These are phyloP conservation scores for Ambrosiella xylebori DNA, from an alignment of 2,329 filamentous ascomycete genomes.

Conservation along the genomic window DNA sequence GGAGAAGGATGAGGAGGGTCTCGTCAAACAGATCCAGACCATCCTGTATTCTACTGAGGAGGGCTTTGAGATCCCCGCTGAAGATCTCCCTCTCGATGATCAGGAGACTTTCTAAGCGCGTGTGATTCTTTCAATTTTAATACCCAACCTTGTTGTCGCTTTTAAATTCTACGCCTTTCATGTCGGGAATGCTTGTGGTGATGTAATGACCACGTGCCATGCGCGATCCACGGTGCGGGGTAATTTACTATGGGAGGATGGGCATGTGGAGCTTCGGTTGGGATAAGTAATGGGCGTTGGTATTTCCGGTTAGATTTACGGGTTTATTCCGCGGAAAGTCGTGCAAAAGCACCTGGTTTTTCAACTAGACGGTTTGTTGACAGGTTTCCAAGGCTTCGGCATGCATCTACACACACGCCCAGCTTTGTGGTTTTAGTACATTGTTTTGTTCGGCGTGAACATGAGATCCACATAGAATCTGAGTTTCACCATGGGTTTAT, in stretches of 20 bases:
- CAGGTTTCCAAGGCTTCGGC: not conserved
- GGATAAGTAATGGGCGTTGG: not conserved
- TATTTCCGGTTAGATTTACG: constrained; percentile 2
- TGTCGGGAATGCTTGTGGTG: not conserved
- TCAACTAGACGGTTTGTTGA: not conserved
- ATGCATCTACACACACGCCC: not conserved
- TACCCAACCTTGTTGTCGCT: constrained; percentile 1
- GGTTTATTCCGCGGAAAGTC: not conserved
- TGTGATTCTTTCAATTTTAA: constrained; percentile 1
- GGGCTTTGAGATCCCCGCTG: constrained; percentile 76
- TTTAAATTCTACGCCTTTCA: not conserved
- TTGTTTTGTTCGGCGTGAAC: not conserved
- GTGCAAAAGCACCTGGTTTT: not conserved
- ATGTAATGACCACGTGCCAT: not conserved
- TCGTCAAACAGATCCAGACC: constrained; percentile 89
- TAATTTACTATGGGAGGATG: not conserved
- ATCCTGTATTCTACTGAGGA: constrained; percentile 96
- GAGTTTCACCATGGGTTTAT: not conserved
- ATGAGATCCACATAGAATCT: not conserved
- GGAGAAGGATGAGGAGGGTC: constrained; percentile 79
- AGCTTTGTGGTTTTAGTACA: constrained; percentile 5
- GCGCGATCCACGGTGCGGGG: not conserved
- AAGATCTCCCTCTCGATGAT: constrained; percentile 53
- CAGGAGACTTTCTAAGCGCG: constrained; percentile 56
- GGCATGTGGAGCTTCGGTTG: not conserved